Conservation (phyloP, 768 basidiomycete genomes). For the Leccinum fibrillosum region DNA sequence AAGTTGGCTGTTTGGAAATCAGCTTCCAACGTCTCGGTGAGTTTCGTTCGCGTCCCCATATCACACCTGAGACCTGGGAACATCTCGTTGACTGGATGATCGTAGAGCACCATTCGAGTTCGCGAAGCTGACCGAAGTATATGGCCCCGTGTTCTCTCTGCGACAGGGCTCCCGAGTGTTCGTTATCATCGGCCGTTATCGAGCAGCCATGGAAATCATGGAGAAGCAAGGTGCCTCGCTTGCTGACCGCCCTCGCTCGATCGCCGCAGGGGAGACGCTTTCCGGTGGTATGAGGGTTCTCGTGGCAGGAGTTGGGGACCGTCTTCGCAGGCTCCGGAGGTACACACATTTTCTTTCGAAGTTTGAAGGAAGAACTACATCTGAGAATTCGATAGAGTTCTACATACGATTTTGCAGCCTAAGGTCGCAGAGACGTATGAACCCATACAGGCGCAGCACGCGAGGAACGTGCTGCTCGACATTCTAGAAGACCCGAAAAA, state of each 20-base stretch:
- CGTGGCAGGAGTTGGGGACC: constrained; percentile 24
- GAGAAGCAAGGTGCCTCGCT: constrained; percentile 36
- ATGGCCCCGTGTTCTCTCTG: constrained; percentile 58
- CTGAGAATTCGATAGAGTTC: constrained; percentile 18
- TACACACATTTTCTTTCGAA: neutral
- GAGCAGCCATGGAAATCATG: constrained; percentile 39
- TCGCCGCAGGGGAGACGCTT: constrained; percentile 35
- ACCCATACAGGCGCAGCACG: constrained; percentile 31
- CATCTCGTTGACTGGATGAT: neutral
- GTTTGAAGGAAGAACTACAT: neutral
- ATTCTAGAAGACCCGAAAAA: constrained; percentile 31
- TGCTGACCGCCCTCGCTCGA: constrained; percentile 33
- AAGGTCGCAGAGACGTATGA: constrained; percentile 32
- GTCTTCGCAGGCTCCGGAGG: constrained; percentile 30
- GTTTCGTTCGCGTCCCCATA: neutral
- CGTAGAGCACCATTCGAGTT: constrained; percentile 30
- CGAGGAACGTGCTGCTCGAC: constrained; percentile 34
- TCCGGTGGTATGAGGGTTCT: constrained; percentile 34
- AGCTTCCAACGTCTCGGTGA: constrained; percentile 9
- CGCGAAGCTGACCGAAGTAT: constrained; percentile 55
- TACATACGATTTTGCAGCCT: constrained; percentile 36
- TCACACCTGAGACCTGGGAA: neutral
- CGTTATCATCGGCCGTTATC: constrained; percentile 24
- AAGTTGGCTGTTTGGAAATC: constrained; percentile 16
- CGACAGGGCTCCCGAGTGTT: constrained; percentile 37